Evolutionary conservation across 176 grass and related monocot species (phyloP).

Genomic region (Musa acuminata): DNA sequence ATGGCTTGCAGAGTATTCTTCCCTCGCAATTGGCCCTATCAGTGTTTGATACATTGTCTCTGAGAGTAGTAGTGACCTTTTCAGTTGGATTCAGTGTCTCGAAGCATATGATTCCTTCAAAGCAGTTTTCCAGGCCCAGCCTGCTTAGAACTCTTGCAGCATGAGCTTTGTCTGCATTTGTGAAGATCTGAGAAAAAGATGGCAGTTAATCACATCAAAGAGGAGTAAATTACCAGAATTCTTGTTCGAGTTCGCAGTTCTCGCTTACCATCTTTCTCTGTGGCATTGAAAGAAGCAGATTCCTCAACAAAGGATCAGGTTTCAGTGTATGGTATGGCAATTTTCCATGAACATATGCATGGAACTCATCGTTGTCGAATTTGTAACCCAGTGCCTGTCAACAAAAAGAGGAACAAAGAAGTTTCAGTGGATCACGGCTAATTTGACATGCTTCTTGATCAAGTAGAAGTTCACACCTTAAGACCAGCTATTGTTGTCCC

Average conservation of each 20-base stretch:
- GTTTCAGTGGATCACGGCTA: not conserved
- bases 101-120: conserved; percentile 85
- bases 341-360: conserved; percentile 63
- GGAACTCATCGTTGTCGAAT: conserved; percentile 82
- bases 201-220: not conserved
- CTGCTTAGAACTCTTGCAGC: conserved; percentile 45
- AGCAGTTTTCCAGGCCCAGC: conserved; percentile 82
- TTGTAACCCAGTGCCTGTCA: conserved; percentile 49
- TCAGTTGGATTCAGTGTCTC: conserved; percentile 63
- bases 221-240: too few species aligned
- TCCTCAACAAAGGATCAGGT: conserved; percentile 66
- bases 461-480: conserved; percentile 28
- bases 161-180: conserved; percentile 74
- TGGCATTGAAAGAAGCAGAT: conserved; percentile 62
- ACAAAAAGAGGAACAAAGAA: not conserved
- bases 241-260: not conserved
- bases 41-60: not conserved
- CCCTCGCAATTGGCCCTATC: too few species aligned
- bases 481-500: conserved; percentile 95
- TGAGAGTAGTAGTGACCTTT: conserved; percentile 8
- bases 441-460: not conserved
- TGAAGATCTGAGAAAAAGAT: conserved; percentile 54
- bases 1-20: conserved; percentile 76
- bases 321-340: conserved; percentile 66
- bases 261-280: conserved; percentile 72